These are phyloP conservation scores for Ustilago lituana DNA, from an alignment of 1,284 basidiomycete genomes.

Conservation along the genomic window DNA sequence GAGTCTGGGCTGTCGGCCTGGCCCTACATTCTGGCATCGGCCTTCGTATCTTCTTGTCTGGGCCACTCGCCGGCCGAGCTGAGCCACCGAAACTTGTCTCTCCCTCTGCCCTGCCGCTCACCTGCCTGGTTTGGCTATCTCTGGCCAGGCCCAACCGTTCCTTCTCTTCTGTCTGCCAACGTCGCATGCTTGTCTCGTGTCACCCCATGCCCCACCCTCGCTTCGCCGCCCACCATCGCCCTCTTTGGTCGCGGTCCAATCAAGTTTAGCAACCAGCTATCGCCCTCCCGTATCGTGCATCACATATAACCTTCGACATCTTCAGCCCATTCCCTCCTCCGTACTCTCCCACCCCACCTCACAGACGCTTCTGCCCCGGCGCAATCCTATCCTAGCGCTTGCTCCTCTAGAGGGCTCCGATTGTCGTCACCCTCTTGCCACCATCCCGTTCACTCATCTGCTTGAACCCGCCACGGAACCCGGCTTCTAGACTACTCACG, in stretches of 20 bases:
- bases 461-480: background rate
- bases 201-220: background rate
- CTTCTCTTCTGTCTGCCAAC: background rate
- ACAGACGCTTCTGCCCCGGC: background rate
- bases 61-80: too few species aligned
- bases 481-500: too few species aligned
- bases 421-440: background rate
- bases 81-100: too few species aligned
- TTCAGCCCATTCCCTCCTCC: background rate
- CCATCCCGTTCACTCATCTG: too few species aligned
- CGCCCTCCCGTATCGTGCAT: background rate
- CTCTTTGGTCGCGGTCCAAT: too few species aligned
- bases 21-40: background rate
- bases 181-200: background rate
- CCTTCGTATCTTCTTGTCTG: too few species aligned
- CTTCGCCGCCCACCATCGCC: background rate
- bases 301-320: conserved; percentile 2
- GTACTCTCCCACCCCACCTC: background rate
- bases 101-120: too few species aligned
- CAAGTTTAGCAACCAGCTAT: too few species aligned
- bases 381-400: background rate
- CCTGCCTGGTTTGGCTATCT: too few species aligned
- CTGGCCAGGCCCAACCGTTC: background rate
- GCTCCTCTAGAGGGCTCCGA: background rate
- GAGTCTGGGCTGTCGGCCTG: conserved; percentile 3